Evolutionary conservation across 2,329 filamentous ascomycete species (phyloP), one percentile per base, ranked within the genome.

Genomic region (Exophiala bonariae): DNA sequence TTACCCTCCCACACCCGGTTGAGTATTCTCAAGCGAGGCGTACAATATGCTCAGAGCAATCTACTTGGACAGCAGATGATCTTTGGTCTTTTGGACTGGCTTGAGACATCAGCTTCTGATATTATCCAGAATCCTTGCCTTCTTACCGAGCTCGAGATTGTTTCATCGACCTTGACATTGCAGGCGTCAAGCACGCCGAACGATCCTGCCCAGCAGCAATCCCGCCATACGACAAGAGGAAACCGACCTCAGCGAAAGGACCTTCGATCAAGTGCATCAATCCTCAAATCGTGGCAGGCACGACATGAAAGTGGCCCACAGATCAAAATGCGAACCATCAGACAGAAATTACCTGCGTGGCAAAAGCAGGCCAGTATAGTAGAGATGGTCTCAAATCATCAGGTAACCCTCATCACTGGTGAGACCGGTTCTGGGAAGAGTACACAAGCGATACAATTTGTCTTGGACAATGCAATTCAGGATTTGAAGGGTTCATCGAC

Each of bases 361-460:
- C 80, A 81, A 50, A 82, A 93, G 59, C 83, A 82, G 59, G 83
- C 92, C 16, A 75, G 78, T 1, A 88, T 99, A 22, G 81, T 97
- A 8, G 67, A 79, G 16, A 86, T 87, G 0, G 87, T 99, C 39
- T 78, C 78, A 33, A 73, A 77, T 3, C 83, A 92, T 61, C 86
- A 96, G 66, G 90, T 99, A 41, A 96, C 89, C 1, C 96, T 99
- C 61, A 93, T 99, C 59, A 95, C 91, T 34, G 93, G 93, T 58
- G 93, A 97, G 70, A 99, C 93, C 3, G 93, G 93, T 43, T 96
- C 89, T 14, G 93, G 93, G 63, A 99, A 99, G 69, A 96, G 89
- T 39, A 97, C 93, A 1, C 93, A 99, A 66, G 93, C 89, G 2
- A 89, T 97, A 26, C 93, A 99, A 66, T 99, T 97, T 66, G 79